These are phyloP conservation scores for Penicillium desertorum DNA, from an alignment of 495 filamentous ascomycete genomes.

Conservation along the genomic window DNA sequence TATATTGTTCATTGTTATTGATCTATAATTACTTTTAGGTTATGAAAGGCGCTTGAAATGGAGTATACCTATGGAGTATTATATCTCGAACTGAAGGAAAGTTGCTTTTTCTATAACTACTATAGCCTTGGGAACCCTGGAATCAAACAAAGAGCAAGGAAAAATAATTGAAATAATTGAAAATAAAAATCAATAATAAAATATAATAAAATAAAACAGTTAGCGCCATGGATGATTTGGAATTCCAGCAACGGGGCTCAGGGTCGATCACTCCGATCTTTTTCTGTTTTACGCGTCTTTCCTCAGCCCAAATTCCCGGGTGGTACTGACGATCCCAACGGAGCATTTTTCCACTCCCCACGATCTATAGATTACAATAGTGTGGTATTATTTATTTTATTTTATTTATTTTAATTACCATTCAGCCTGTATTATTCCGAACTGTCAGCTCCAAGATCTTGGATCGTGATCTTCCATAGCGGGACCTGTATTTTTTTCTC, in stretches of 20 bases:
- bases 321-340: constrained; percentile 30
- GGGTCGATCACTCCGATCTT: constrained; percentile 35
- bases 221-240: constrained; percentile 29
- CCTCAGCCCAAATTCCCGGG: constrained; percentile 34
- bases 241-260: constrained; percentile 37
- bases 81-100: too few relatives aligned
- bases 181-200: neutral
- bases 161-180: neutral
- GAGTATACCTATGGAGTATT: too few relatives aligned
- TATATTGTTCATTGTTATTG: neutral
- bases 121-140: neutral
- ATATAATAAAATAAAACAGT: neutral
- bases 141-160: constrained; percentile 4
- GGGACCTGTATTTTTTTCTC: constrained; percentile 43
- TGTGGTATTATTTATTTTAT: constrained; percentile 16
- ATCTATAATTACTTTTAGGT: too few relatives aligned
- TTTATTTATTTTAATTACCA: constrained; percentile 10
- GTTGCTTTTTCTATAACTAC: too few relatives aligned
- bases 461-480: constrained; percentile 51
- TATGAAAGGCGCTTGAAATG: too few relatives aligned
- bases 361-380: constrained; percentile 17
- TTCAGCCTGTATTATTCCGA: constrained; percentile 30
- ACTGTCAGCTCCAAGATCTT: constrained; percentile 52
- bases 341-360: constrained; percentile 23
- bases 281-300: constrained; percentile 13